phyloP scores from a whole-genome alignment of 345 rosid species.

The Pistacia vera region DNA sequence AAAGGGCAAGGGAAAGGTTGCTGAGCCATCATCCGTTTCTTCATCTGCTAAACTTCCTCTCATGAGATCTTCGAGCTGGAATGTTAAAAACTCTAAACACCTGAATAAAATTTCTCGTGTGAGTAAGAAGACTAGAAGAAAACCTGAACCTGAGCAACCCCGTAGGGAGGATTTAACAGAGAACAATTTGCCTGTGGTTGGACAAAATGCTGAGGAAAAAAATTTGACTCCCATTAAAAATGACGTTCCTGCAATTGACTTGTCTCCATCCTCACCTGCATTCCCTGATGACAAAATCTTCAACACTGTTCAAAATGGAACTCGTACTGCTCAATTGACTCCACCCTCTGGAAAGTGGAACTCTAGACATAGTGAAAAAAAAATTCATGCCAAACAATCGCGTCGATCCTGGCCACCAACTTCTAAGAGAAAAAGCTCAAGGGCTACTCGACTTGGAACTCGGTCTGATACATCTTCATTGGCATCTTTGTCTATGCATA shows the following conservation, averaged over 20 bases:
- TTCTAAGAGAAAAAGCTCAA: background rate
- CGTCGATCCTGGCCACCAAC: constrained; percentile 21
- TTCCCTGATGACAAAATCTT: constrained; percentile 26
- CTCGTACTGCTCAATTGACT: constrained; percentile 13
- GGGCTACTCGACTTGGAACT: constrained; percentile 2
- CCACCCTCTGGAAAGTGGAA: constrained; percentile 15
- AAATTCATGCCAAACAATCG: background rate
- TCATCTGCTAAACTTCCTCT: constrained; percentile 10
- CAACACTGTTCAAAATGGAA: constrained; percentile 24
- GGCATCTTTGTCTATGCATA: constrained; percentile 6
- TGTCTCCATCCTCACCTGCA: constrained; percentile 17
- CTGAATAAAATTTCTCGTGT: constrained; percentile 19
- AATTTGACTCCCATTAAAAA: constrained; percentile 11
- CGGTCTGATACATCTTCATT: constrained; percentile 1
- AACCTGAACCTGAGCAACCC: constrained; percentile 19
- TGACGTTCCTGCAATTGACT: background rate
- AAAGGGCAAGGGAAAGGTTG: constrained; percentile 23
- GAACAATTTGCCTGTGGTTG: constrained; percentile 49
- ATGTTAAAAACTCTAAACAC: constrained; percentile 21
- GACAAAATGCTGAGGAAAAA: constrained; percentile 31
- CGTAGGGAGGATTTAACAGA: constrained; percentile 35
- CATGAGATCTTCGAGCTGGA: constrained; percentile 28
- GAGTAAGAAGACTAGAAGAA: constrained; percentile 21
- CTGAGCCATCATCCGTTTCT: constrained; percentile 12
- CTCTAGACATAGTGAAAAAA: constrained; percentile 11